Base-by-base conservation (phyloP, 2,329 filamentous ascomycete species). In the Diaporthe sp. region DNA sequence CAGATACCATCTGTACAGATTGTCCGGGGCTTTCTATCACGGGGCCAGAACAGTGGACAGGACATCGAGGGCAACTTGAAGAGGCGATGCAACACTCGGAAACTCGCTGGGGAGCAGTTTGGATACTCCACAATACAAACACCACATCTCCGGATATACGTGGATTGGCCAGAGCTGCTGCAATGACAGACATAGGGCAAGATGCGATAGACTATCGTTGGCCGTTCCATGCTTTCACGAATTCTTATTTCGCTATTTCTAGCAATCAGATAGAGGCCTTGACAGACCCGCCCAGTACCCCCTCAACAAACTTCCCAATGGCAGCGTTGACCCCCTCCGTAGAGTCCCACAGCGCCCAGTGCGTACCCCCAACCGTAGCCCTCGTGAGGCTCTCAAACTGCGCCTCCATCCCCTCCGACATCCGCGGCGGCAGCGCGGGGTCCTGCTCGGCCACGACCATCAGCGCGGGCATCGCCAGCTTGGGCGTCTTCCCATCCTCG, bases 311-410 rank as follows among this genome's bases (percentile, higher is more conserved):
- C 74, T 89, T 86, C 73, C 85, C 87, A 78, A 98, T 87, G 75
- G 92, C 85, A 67, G 81, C 82, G 82, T 98, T 98, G 4, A 95
- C 90, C 78, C 93, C 90, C 30, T 87, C 89, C 0, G 93, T 88
- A 77, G 89, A 90, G 86, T 98, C 91, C 86, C 91, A 92, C 81
- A 97, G 84, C 60, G 93, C 94, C 96, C 96, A 98, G 84, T 98
- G 97, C 25, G 88, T 86, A 0, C 93, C 89, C 47, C 92, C 72
- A 10, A 98, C 92, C 81, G 94, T 90, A 12, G 85, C 88, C 75
- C 88, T 87, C 10, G 90, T 93, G 80, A 97, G 83, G 61, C 91
- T 88, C 3, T 90, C 89, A 75, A 96, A 91, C 76, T 86, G 85
- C 77, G 87, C 86, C 28, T 92, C 92, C 95, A 98, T 98, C 0